These are phyloP conservation scores for Sclerotinia borealis DNA, from an alignment of 2,329 filamentous ascomycete species.

Conservation along the genomic window DNA sequence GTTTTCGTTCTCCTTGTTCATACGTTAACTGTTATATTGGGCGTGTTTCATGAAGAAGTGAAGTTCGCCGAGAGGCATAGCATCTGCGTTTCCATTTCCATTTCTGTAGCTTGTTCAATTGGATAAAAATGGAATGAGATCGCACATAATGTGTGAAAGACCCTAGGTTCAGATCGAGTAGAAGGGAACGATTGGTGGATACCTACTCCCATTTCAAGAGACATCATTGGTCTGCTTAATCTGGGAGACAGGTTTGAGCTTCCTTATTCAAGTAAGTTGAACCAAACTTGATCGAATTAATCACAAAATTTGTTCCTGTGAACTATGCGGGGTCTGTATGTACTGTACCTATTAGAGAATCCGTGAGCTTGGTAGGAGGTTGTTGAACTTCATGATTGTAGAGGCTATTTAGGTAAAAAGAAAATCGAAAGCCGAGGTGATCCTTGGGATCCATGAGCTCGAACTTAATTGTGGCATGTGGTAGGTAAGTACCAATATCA, in stretches of 20 bases:
- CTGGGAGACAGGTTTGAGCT: neutral
- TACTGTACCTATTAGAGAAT: neutral
- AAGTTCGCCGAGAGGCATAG: neutral
- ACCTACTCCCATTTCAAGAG: neutral
- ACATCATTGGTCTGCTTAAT: slow-evolving; percentile 5
- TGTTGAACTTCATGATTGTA: slow-evolving; percentile 5
- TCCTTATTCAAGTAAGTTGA: slow-evolving; percentile 6
- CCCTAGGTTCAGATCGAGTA: slow-evolving; percentile 1
- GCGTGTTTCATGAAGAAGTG: slow-evolving; percentile 8
- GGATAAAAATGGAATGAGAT: neutral
- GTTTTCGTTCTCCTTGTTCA: slow-evolving; percentile 4
- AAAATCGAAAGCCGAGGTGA: neutral
- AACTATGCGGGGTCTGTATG: slow-evolving; percentile 1
- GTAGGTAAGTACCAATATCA: neutral
- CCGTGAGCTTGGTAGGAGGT: neutral
- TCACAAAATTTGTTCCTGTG: neutral
- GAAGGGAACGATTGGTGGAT: slow-evolving; percentile 1
- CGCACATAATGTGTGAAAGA: neutral
- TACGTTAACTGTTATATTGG: neutral
- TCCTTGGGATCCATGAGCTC: neutral
- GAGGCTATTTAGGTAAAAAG: slow-evolving; percentile 8
- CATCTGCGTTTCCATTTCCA: neutral
- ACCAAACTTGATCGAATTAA: slow-evolving; percentile 4
- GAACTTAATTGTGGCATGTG: slow-evolving; percentile 1
- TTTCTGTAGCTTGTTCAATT: neutral